Evolutionary conservation across 2,329 filamentous ascomycete genomes (phyloP).

Genomic region (Fonsecaea pugnacius): DNA sequence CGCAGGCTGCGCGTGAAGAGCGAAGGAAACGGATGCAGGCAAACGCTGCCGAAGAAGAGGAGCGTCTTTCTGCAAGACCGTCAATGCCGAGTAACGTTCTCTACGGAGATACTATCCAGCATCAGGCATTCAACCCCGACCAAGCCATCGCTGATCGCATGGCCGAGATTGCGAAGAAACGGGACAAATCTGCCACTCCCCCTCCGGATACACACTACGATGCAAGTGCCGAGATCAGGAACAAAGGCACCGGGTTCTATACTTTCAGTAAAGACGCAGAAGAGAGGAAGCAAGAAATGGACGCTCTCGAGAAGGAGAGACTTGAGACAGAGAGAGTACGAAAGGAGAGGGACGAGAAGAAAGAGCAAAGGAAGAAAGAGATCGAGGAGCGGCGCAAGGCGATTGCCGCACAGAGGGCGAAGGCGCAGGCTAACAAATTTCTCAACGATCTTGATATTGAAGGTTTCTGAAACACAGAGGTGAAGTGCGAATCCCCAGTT

Average conservation of each 20-base stretch:
- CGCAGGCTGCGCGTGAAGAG: slow-evolving; percentile 68
- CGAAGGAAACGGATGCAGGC: slow-evolving; percentile 59
- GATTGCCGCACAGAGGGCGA: slow-evolving; percentile 60
- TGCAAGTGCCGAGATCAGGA: slow-evolving; percentile 78
- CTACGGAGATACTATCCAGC: slow-evolving; percentile 82
- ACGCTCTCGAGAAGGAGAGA: slow-evolving; percentile 68
- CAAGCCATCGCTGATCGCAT: slow-evolving; percentile 68
- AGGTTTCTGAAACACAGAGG: slow-evolving; percentile 15
- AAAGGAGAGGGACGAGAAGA: slow-evolving; percentile 60
- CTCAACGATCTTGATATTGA: slow-evolving; percentile 56
- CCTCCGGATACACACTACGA: slow-evolving; percentile 85
- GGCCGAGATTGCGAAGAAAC: slow-evolving; percentile 74
- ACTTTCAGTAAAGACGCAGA: slow-evolving; percentile 80
- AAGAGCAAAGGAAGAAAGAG: slow-evolving; percentile 62
- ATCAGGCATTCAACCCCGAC: slow-evolving; percentile 78
- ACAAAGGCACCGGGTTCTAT: slow-evolving; percentile 89
- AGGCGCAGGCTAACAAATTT: slow-evolving; percentile 74
- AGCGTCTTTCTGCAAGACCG: slow-evolving; percentile 65
- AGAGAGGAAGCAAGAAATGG: slow-evolving; percentile 73
- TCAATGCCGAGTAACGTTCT: slow-evolving; percentile 72
- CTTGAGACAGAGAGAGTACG: slow-evolving; percentile 69
- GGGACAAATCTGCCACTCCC: slow-evolving; percentile 79
- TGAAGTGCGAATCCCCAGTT: not conserved
- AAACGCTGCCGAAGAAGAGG: slow-evolving; percentile 64
- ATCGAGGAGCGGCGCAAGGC: slow-evolving; percentile 62